phyloP scores from a whole-genome alignment of 1,284 basidiomycete genomes.

The Apiotrichum gracile region DNA sequence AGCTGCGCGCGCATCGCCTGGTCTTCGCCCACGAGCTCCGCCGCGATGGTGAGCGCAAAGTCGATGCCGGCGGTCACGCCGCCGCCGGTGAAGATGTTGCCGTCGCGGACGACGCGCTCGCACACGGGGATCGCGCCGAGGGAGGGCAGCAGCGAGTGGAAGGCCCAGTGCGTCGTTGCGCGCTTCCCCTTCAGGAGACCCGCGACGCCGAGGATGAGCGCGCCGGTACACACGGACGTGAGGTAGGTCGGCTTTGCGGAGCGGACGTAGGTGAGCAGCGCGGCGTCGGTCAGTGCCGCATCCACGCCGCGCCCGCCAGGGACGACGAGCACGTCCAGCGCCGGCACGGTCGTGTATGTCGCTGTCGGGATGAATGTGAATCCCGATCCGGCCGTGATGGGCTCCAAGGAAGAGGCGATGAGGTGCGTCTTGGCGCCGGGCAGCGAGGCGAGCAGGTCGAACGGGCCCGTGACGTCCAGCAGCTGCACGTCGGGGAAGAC shows the following conservation, averaged over 20 bases:
- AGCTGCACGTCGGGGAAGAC: slow-evolving; percentile 6
- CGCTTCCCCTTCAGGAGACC: slow-evolving; percentile 5
- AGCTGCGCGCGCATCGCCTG: slow-evolving; percentile 2
- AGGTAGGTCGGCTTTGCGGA: background rate
- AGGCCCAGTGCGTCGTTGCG: slow-evolving; percentile 9
- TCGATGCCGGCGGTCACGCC: slow-evolving; percentile 16
- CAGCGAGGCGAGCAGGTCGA: slow-evolving; percentile 2
- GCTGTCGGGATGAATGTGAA: background rate
- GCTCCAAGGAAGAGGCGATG: background rate
- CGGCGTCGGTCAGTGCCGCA: background rate
- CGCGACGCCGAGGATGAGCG: slow-evolving; percentile 8
- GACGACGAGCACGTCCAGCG: slow-evolving; percentile 2
- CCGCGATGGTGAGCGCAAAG: slow-evolving; percentile 9
- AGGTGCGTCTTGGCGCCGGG: background rate
- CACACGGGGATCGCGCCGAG: slow-evolving; percentile 1
- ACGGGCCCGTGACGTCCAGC: slow-evolving; percentile 11
- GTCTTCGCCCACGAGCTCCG: slow-evolving; percentile 5
- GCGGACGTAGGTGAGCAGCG: background rate
- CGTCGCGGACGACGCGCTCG: slow-evolving; percentile 8
- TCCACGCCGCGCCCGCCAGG: slow-evolving; percentile 6
- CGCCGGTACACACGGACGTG: slow-evolving; percentile 10
- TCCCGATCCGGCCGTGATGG: background rate
- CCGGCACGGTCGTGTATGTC: background rate
- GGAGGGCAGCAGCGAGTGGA: background rate
- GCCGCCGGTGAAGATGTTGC: slow-evolving; percentile 5